Evolutionary conservation across 139 green algal species (phyloP), one percentile per base, ranked within the genome.

Genomic region (Chlorella sp.): DNA sequence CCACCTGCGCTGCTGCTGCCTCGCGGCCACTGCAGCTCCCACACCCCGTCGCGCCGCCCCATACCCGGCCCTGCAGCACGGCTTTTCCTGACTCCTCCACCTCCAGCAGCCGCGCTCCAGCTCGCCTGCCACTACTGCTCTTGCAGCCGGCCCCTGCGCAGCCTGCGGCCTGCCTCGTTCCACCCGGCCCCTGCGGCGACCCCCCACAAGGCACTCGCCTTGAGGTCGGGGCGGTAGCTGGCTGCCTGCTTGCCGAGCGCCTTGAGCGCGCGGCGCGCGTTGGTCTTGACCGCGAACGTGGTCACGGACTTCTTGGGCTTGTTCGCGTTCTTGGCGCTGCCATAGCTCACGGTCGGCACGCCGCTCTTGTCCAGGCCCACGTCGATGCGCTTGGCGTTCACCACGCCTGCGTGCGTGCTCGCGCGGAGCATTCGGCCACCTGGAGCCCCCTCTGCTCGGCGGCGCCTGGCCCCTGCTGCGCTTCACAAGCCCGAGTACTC

Each of bases 321-420:
- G 27, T 70, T 51, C 1, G 62, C 83, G 23, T 65, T 85, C 72
- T 90, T 89, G n/a, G 35, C 59, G 73, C 80, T 80, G 55, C 67
- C 71, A 70, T 71, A 61, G 26, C 26, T 27, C 24, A 81, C 33
- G 36, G 74, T 74, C 2, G 84, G 34, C 5, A 33, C 42, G 32
- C 79, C 82, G 26, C 73, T 76, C 29, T 35, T 67, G 35, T 71
- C 35, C 2, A 1, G 5, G 2, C 77, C 82, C 23, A 79, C 72
- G 22, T 55, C 61, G n/a, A 94, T 77, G 72, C 77, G 74, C 20
- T 73, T 86, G 35, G 69, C 67, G 62, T 91, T 88, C 49, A 71
- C 80, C 26, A 91, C 22, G 50, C 85, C 87, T 90, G 81, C 66
- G 31, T 74, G 31, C 22, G 36, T 26, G 2, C 5, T 3, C 34